Conservation (phyloP, 305 asterid genomes). For the Withania somnifera region DNA sequence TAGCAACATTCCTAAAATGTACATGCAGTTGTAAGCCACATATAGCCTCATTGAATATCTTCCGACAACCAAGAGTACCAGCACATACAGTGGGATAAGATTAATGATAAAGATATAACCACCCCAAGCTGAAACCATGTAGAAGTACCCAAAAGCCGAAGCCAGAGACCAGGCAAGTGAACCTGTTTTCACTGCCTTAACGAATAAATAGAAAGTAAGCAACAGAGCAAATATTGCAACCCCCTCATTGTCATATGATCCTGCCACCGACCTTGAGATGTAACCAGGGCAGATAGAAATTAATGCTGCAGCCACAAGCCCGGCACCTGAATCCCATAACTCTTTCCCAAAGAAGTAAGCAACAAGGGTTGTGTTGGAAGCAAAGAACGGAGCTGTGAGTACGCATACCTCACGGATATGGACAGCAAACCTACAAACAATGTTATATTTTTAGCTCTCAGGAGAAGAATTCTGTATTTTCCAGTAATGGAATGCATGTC, state of each 20-base stretch:
- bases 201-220: slow-evolving; percentile 91
- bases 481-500: background rate
- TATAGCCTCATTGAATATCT: slow-evolving; percentile 95
- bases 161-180: slow-evolving; percentile 96
- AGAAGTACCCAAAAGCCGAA: slow-evolving; percentile 94
- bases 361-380: slow-evolving; percentile 89
- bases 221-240: slow-evolving; percentile 93
- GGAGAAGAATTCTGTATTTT: background rate
- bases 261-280: slow-evolving; percentile 96
- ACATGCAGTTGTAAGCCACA: slow-evolving; percentile 92
- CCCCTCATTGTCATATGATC: slow-evolving; percentile 96
- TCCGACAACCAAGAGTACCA: slow-evolving; percentile 85
- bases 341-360: slow-evolving; percentile 98
- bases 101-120: slow-evolving; percentile 97
- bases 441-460: background rate
- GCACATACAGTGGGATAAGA: slow-evolving; percentile 80
- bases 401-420: slow-evolving; percentile 99
- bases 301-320: slow-evolving; percentile 87
- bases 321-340: slow-evolving; percentile 98
- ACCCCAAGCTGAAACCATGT: slow-evolving; percentile 99
- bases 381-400: slow-evolving; percentile 95
- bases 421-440: slow-evolving; percentile 68
- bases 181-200: slow-evolving; percentile 96
- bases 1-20: slow-evolving; percentile 80
- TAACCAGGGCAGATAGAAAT: slow-evolving; percentile 99